These are phyloP conservation scores for Pyrus hybrid DNA, from an alignment of 331 rosid species.

Conservation along the genomic window DNA sequence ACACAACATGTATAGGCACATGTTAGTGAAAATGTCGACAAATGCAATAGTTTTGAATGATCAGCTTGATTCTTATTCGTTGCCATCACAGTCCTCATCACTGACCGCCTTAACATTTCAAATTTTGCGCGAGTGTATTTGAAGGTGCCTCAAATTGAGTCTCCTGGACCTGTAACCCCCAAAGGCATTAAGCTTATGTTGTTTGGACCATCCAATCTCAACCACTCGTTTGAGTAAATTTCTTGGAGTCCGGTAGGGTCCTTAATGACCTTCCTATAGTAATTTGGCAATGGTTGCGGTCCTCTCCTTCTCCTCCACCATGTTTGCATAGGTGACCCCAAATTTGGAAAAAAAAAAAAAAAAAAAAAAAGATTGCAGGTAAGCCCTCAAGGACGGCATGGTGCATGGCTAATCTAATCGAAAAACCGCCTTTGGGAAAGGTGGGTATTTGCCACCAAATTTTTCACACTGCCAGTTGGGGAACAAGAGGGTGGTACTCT, in stretches of 20 bases:
- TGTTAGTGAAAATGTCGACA: conserved; percentile 1
- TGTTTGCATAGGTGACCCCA: conserved; percentile 22
- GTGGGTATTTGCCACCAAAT: conserved; percentile 24
- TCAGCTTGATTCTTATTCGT: background rate
- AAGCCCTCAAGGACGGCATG: conserved; percentile 33
- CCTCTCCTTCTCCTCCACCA: background rate
- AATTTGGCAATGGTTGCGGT: background rate
- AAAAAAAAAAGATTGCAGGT: conserved; percentile 16
- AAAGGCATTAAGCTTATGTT: background rate
- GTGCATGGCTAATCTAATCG: conserved; percentile 21
- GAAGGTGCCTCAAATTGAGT: conserved; percentile 26
- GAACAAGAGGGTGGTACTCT: conserved; percentile 20
- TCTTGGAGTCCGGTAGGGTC: background rate
- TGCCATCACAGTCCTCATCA: conserved; percentile 4
- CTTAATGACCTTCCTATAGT: conserved; percentile 14
- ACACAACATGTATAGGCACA: conserved; percentile 5
- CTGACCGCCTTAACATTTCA: conserved; percentile 15
- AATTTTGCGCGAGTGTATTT: conserved; percentile 13
- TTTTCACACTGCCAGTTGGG: conserved; percentile 21
- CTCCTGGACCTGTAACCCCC: background rate
- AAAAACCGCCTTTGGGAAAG: conserved; percentile 22
- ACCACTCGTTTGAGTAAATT: background rate
- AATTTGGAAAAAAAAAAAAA: conserved; percentile 26
- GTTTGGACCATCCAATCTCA: background rate
- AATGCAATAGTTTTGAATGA: too few species aligned